Percentiles rank a stretch among this genome's conserved stretches.
phyloP scores from a whole-genome alignment of 495 filamentous ascomycete genomes.

The Elasticomyces elasticus region DNA sequence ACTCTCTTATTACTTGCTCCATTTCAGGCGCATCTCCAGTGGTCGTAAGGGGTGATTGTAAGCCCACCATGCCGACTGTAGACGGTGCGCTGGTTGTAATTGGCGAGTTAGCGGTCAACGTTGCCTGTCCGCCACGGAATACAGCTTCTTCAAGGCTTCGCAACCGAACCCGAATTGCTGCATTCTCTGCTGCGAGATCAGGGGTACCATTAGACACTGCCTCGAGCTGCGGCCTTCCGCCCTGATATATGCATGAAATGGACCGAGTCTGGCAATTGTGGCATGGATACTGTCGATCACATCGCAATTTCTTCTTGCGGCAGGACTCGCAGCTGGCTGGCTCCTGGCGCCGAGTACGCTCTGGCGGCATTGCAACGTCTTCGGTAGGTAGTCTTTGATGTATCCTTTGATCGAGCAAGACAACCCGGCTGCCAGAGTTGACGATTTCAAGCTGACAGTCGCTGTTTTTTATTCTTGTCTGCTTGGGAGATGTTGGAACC shows the following conservation, averaged over 20 bases:
- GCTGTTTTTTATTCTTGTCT: too few relatives aligned
- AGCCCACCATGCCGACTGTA: background rate
- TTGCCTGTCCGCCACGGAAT: background rate
- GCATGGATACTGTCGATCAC: slow-evolving; percentile 38
- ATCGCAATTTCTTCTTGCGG: slow-evolving; percentile 39
- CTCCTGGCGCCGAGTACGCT: slow-evolving; percentile 31
- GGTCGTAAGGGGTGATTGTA: background rate
- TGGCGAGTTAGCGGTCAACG: background rate
- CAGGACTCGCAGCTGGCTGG: slow-evolving; percentile 42
- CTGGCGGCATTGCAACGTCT: slow-evolving; percentile 11
- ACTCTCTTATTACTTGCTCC: background rate
- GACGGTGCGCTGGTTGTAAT: background rate
- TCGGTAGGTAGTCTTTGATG: too few relatives aligned
- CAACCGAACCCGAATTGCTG: slow-evolving; percentile 3
- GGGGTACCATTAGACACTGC: slow-evolving; percentile 9
- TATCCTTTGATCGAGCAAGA: too few relatives aligned
- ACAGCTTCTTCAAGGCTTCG: slow-evolving; percentile 7
- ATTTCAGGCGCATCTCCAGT: background rate
- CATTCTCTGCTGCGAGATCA: slow-evolving; percentile 25
- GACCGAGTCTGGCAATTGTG: slow-evolving; percentile 36
- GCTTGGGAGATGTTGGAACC: too few relatives aligned
- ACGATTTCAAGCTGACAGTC: too few relatives aligned
- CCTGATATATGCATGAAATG: slow-evolving; percentile 31
- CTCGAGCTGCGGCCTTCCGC: slow-evolving; percentile 22
- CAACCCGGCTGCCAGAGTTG: too few relatives aligned